Evolutionary conservation across 2,329 filamentous ascomycete genomes (phyloP), one percentile per base, ranked within the genome.

Genomic region (Penicillium sp.): DNA sequence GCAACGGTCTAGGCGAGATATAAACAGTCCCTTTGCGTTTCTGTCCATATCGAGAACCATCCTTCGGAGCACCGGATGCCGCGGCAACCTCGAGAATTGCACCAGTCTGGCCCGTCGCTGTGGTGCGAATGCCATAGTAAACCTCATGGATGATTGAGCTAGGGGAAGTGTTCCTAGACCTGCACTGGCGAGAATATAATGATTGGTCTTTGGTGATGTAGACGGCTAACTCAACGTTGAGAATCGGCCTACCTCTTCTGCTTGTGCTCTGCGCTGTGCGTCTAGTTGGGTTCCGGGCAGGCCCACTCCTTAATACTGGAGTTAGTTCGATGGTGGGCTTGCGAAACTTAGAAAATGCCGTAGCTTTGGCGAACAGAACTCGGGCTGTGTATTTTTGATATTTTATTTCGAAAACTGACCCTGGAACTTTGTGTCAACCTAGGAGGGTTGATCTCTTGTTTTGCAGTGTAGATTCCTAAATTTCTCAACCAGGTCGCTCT

Each of bases 151-250:
- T 73, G n/a, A 79, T 72, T 6, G 80, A 76, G 10, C 71, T 77
- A 7, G 77, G 74, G 31, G 49, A 19, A 79, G 78, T 17, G 76
- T 77, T 64, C 82, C 80, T 2, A 78, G 78, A 53, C 83, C 79
- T 58, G 82, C 79, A 39, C 67, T 70, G 15, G 82, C 66, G 17
- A 83, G 65, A 19, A 83, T 57, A 73, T 79, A 83, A 64, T 83
- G 72, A 53, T 73, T 73, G 12, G 79, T 72, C 7, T 65, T 63
- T 8, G 71, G 54, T 1, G 67, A 67, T 4, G 67, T 61, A 3
- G 73, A 68, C 6, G 73, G 67, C 79, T 79, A 82, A 39, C 62
- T 64, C 25, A 82, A 57, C 6, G 70, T 69, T 0, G 81, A 79
- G 38, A 81, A 74, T 19, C 63, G 71, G 3, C 74, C 77, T 9